phyloP scores from a whole-genome alignment of 2,329 filamentous ascomycete genomes.

The Cladosporium sp. region DNA sequence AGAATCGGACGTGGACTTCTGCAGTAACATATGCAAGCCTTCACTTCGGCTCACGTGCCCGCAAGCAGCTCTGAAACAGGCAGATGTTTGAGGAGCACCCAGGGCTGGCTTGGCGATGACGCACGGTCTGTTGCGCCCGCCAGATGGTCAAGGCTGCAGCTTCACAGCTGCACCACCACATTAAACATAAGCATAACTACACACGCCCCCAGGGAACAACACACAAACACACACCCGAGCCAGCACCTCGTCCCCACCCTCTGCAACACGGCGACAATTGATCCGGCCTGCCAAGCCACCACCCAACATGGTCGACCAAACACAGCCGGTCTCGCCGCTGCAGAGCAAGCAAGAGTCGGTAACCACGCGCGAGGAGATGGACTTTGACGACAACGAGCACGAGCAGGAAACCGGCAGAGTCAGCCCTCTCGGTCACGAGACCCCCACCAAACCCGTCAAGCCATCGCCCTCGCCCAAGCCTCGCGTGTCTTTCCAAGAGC shows the following conservation, averaged over 20 bases:
- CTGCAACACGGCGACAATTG: no score
- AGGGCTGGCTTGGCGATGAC: background rate
- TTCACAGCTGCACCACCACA: background rate
- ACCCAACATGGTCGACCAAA: slow-evolving; percentile 22
- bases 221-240: no score
- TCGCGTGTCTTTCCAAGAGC: slow-evolving; percentile 45
- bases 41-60: background rate
- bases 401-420: slow-evolving; percentile 58
- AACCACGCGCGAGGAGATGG: slow-evolving; percentile 36
- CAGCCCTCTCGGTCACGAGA: slow-evolving; percentile 37
- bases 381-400: slow-evolving; percentile 49
- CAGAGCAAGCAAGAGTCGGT: slow-evolving; percentile 33
- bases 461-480: slow-evolving; percentile 40
- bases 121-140: slow-evolving; percentile 2
- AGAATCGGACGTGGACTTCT: no score
- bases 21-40: background rate
- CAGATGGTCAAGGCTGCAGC: slow-evolving; percentile 2
- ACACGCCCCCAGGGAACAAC: no score
- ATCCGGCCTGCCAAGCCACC: no score
- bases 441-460: slow-evolving; percentile 21
- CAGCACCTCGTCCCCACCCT: no score
- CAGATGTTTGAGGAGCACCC: background rate
- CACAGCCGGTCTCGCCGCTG: slow-evolving; percentile 21
- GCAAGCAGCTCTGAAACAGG: background rate
- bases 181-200: background rate